Conservation (phyloP, 2,329 filamentous ascomycete genomes). For the Akanthomyces dipterigenus region DNA sequence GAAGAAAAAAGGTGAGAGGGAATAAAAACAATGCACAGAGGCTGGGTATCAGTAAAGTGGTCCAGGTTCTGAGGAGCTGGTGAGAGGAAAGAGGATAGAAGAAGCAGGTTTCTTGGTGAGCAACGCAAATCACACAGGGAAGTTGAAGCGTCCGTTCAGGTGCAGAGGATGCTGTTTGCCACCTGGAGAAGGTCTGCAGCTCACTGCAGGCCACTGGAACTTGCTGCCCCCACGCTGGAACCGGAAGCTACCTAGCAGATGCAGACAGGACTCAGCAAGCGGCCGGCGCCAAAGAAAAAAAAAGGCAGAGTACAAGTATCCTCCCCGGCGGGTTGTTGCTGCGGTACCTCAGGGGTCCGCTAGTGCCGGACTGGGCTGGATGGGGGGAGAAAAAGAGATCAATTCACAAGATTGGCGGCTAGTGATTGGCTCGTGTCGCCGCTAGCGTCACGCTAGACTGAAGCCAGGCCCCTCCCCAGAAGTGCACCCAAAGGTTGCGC, state of each 20-base stretch:
- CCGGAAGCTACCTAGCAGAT: background rate
- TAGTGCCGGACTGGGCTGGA: constrained; percentile 26
- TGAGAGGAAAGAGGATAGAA: background rate
- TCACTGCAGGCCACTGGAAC: background rate
- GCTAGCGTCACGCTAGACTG: constrained; percentile 32
- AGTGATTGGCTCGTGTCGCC: constrained; percentile 32
- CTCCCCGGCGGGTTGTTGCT: constrained; percentile 21
- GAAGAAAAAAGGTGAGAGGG: constrained; percentile 4
- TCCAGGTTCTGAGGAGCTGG: background rate
- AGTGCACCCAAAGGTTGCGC: constrained; percentile 30
- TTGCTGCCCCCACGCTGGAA: background rate
- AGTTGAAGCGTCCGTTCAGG: background rate
- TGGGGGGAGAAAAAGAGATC: constrained; percentile 32
- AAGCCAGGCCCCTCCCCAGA: constrained; percentile 26
- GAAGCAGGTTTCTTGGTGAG: background rate
- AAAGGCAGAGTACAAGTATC: constrained; percentile 9
- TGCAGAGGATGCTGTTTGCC: background rate
- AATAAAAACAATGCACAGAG: constrained; percentile 7
- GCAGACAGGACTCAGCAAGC: no score
- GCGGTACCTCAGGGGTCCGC: constrained; percentile 33
- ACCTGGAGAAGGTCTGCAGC: background rate
- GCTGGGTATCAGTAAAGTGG: background rate
- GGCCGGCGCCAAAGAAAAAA: background rate
- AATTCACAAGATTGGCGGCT: constrained; percentile 23
- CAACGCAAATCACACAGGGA: background rate